Conservation (phyloP, 2,329 filamentous ascomycete species). For the Alternaria conjuncta region DNA sequence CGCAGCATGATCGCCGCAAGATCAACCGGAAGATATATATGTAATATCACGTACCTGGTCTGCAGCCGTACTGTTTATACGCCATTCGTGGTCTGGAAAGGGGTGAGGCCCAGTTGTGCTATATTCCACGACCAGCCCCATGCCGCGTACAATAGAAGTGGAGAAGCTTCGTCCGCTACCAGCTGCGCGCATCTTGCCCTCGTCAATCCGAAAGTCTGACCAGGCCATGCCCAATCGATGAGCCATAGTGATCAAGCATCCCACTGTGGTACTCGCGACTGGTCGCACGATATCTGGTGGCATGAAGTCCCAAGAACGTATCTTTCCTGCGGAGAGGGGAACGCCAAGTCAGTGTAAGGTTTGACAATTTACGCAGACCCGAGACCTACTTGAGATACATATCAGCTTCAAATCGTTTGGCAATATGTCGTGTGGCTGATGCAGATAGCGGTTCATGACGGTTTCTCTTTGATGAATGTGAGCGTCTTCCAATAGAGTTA, state of each 20-base stretch:
- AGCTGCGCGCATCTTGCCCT: background rate
- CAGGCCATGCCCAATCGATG: constrained; percentile 7
- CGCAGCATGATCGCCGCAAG: no score
- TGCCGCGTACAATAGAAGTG: background rate
- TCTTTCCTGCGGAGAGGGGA: no score
- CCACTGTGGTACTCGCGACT: constrained; percentile 2
- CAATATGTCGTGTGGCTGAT: background rate
- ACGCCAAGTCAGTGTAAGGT: no score
- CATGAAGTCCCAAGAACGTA: constrained; percentile 14
- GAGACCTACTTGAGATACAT: no score
- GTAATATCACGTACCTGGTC: background rate
- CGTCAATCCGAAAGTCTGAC: background rate
- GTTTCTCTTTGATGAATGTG: background rate
- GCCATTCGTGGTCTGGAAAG: background rate
- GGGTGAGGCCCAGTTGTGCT: background rate
- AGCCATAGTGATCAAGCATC: constrained; percentile 5
- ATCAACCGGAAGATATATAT: background rate
- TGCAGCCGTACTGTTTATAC: background rate
- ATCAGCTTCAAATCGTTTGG: background rate
- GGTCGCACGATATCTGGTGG: constrained; percentile 14
- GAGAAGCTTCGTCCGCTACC: background rate
- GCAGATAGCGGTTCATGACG: background rate
- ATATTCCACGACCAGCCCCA: background rate
- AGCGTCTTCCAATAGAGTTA: background rate
- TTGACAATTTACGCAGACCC: no score